Conservation (phyloP, 345 rosid genomes). For the Durio zibethinus region DNA sequence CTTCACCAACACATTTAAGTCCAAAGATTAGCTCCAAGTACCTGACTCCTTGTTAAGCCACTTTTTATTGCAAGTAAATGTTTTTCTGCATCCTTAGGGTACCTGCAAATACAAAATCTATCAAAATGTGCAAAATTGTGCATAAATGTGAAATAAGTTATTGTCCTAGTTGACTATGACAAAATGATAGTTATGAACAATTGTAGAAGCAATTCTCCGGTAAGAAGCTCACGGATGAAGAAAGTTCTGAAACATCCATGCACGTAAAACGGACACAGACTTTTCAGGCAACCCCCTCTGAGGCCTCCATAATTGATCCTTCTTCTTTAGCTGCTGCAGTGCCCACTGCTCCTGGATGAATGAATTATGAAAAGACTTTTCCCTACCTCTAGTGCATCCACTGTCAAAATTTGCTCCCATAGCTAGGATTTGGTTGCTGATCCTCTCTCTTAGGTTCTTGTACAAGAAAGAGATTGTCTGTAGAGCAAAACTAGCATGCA, state of each 20-base stretch:
- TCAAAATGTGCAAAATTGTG: not conserved
- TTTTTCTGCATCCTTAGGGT: slow-evolving; percentile 96
- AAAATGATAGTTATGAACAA: not conserved
- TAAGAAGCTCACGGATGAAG: slow-evolving; percentile 85
- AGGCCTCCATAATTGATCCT: slow-evolving; percentile 86
- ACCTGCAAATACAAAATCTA: slow-evolving; percentile 34
- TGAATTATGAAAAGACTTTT: slow-evolving; percentile 43
- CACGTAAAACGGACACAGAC: slow-evolving; percentile 80
- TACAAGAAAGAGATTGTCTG: slow-evolving; percentile 66
- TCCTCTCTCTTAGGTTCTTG: slow-evolving; percentile 75
- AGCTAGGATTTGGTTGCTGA: slow-evolving; percentile 76
- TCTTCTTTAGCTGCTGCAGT: slow-evolving; percentile 70
- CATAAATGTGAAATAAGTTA: not conserved
- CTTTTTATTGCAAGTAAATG: slow-evolving; percentile 87
- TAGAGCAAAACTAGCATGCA: slow-evolving; percentile 75
- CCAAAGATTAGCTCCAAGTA: slow-evolving; percentile 17
- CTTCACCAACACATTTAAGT: no score
- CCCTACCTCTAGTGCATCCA: slow-evolving; percentile 31
- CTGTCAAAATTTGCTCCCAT: slow-evolving; percentile 46
- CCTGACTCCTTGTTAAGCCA: slow-evolving; percentile 97
- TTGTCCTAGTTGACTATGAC: not conserved
- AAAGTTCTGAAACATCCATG: slow-evolving; percentile 99
- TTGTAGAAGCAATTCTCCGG: not conserved
- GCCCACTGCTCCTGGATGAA: slow-evolving; percentile 70
- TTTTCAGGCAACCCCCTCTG: slow-evolving; percentile 91